Conservation (phyloP, 2,329 filamentous ascomycete species). For the Emydomyces testavorans region DNA sequence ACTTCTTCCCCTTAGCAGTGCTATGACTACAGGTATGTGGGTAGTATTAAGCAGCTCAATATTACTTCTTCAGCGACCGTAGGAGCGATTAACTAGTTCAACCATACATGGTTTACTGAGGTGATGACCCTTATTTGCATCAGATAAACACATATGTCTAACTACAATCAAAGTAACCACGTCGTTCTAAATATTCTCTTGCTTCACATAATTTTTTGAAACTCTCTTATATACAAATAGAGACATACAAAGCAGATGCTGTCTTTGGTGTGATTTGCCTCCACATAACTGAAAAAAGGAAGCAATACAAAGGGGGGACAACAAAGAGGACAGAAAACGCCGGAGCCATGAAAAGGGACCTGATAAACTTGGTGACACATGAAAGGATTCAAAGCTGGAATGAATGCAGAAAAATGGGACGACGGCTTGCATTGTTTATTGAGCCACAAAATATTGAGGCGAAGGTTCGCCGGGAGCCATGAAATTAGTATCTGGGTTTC, state of each 20-base stretch:
- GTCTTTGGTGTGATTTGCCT: slow-evolving; percentile 10
- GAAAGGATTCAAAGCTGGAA: slow-evolving; percentile 12
- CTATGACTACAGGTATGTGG: no score
- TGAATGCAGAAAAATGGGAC: slow-evolving; percentile 9
- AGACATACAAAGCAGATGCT: neutral
- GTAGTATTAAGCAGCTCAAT: no score
- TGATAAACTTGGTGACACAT: slow-evolving; percentile 16
- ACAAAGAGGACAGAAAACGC: slow-evolving; percentile 19
- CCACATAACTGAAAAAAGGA: slow-evolving; percentile 22
- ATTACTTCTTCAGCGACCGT: no score
- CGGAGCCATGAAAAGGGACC: slow-evolving; percentile 13
- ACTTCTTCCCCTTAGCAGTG: no score
- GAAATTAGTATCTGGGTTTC: slow-evolving; percentile 66
- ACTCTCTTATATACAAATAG: slow-evolving; percentile 12
- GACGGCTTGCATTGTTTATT: slow-evolving; percentile 5
- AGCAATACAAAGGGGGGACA: slow-evolving; percentile 17
- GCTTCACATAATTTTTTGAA: slow-evolving; percentile 2
- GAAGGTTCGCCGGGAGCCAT: slow-evolving; percentile 54
- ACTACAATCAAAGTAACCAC: neutral
- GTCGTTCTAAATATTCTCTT: neutral
- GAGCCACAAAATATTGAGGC: slow-evolving; percentile 9
- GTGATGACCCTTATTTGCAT: neutral
- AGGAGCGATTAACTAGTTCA: neutral
- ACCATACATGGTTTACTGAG: neutral
- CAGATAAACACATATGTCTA: neutral